These are phyloP conservation scores for Perkinsus marinus DNA, from an alignment of 169 alveolate species.

Conservation along the genomic window DNA sequence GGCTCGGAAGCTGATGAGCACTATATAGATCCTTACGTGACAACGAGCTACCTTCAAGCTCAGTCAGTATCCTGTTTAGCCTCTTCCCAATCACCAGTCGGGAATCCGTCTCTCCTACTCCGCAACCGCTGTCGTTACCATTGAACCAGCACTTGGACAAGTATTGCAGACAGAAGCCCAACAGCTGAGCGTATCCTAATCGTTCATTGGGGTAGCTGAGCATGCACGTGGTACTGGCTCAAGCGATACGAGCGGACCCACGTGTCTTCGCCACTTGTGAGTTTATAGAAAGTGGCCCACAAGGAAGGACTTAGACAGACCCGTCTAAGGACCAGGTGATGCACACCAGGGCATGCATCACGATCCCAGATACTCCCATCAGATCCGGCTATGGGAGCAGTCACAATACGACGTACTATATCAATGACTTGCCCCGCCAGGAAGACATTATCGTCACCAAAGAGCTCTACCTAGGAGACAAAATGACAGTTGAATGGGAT, in stretches of 20 bases:
- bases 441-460: not conserved
- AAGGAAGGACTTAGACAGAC: not conserved
- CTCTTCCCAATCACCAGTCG: not conserved
- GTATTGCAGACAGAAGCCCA: not conserved
- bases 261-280: not conserved
- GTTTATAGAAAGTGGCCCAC: not conserved
- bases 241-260: not conserved
- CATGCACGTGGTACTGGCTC: not conserved
- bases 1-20: not conserved
- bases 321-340: not conserved
- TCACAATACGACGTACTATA: not conserved
- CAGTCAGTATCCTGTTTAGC: not conserved
- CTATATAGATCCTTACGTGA: not conserved
- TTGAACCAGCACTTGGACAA: not conserved
- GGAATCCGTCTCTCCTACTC: not conserved
- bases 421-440: not conserved
- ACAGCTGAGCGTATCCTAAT: not conserved
- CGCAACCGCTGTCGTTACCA: not conserved
- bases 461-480: not conserved
- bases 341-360: not conserved
- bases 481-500: not conserved
- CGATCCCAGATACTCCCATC: not conserved
- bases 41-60: not conserved
- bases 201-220: not conserved
- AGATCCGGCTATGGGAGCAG: not conserved